Conservation (phyloP, 2,329 filamentous ascomycete genomes). For the Penicillium sp. region DNA sequence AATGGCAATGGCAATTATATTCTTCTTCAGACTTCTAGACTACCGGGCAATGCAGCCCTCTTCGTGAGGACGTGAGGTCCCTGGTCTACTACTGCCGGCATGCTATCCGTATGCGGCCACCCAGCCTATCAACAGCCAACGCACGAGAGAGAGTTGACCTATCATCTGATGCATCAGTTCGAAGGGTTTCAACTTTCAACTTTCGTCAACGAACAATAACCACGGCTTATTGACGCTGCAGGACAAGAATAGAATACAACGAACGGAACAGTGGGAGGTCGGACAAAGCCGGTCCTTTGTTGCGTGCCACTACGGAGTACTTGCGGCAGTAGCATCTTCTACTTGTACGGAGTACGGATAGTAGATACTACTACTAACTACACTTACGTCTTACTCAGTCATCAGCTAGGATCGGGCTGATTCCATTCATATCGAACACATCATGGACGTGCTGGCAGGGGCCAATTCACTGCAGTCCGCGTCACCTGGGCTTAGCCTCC, state of each 20-base stretch:
- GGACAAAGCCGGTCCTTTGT: neutral
- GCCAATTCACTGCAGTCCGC: neutral
- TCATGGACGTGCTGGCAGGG: constrained; percentile 5
- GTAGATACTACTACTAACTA: no score
- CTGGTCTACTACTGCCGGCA: no score
- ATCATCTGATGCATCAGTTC: neutral
- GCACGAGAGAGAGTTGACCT: neutral
- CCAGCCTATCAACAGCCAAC: neutral
- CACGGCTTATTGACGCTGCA: neutral
- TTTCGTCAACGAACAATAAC: neutral
- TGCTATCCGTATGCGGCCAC: neutral
- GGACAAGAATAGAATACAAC: neutral
- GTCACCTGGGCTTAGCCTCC: neutral
- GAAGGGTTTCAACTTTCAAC: no score
- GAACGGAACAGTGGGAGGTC: no score
- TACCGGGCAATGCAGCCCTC: no score
- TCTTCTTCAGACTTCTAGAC: neutral
- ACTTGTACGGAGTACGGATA: neutral
- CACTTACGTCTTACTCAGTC: no score
- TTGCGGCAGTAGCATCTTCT: no score
- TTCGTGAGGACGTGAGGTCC: no score
- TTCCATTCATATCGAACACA: neutral
- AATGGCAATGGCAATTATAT: neutral
- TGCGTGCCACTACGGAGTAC: neutral
- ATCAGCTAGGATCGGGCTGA: no score